Base-by-base conservation (phyloP, 257 asterid genomes). In the Nicotiana tomentosiformis region DNA sequence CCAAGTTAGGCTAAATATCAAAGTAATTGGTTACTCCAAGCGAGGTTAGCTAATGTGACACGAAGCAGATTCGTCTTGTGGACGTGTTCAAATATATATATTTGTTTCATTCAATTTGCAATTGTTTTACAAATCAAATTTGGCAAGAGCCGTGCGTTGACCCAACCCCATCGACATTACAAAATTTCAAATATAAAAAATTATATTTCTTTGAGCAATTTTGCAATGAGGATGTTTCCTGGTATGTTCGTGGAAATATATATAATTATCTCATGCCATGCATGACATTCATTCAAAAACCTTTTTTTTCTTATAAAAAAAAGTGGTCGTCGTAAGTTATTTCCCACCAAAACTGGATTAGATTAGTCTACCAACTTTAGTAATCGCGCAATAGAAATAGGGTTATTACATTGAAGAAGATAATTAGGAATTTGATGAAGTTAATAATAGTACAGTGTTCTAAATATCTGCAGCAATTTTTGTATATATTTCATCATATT, bases 101-200 rank as follows among this genome's bases (percentile, higher is more conserved):
- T 39, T 29, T 29, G 70, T 10, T 58, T 17, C 29, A 18, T n/a
- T 6, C 65, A 58, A 18, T 58, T 58, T 58, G 65, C 10, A 58
- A 18, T 18, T 58, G 29, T 18, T 58, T 20, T 20, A 10, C 23
- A 58, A 20, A 61, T 26, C 43, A 74, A 4, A 23, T 74, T 74
- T 49, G 17, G 43, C 4, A 76, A 51, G 80, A 29, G 64, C 4
- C 80, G 80, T 76, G 64, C 80, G 51, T 76, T 76, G 80, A 76
- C 80, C 39, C 64, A 26, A 76, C 7, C 80, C 7, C 2, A 46
- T 14, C 64, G 51, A 26, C 16, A 74, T 30, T 74, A 74, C 29
- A 74, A 76, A 76, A 0, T 26, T 23, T 8, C 7, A 26, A 20
- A 74, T 49, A 49, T 1, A 33, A 74, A 2, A 30, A 16, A 6